Evolutionary conservation across 345 rosid species (phyloP), one percentile per base, ranked within the genome.

Genomic region (Hibiscus mutabilis): DNA sequence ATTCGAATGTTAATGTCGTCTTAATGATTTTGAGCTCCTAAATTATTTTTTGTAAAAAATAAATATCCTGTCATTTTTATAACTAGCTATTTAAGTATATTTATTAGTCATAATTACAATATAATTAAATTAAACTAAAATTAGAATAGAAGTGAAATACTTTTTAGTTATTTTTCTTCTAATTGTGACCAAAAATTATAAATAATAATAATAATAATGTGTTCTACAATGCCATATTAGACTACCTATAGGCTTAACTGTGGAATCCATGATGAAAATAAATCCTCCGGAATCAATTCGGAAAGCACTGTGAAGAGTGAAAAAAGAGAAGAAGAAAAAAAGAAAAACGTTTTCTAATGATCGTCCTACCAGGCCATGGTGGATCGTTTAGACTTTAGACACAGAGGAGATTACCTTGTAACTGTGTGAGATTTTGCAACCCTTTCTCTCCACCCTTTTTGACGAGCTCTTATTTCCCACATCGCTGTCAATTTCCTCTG

Each of bases 401-500:
- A 69, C 78, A 66, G 58, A 85, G 88, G 33, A 80, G 85, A 21
- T 77, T 85, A 70, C 88, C 88, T 27, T 87, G 87, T 70, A 86
- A 75, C 74, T 79, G 84, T 27, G 24, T n/a, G 76, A 21, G 85
- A 69, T 79, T 79, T 86, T 18, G 84, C 51, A 52, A 71, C 69
- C 71, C 84, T 93, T 74, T 89, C 94, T 79, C 67, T 95, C 91
- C 95, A 95, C 47, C 97, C 99, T 86, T 73, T 90, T 60, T 87
- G 89, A 4, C 89, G 93, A 68, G 99, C 97, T 79, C 97, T 86
- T 31, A 29, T 27, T 81, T 90, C 99, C 99, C 99, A 92, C 57
- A 67, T 59, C 18, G 86, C 83, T 2, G 93, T 88, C 60, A 87
- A 63, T 75, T 87, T 95, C 96, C 82, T 92, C 76, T 92, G 97